Base-by-base conservation (phyloP, 2,329 filamentous ascomycete species). In the Alternaria alternata region DNA sequence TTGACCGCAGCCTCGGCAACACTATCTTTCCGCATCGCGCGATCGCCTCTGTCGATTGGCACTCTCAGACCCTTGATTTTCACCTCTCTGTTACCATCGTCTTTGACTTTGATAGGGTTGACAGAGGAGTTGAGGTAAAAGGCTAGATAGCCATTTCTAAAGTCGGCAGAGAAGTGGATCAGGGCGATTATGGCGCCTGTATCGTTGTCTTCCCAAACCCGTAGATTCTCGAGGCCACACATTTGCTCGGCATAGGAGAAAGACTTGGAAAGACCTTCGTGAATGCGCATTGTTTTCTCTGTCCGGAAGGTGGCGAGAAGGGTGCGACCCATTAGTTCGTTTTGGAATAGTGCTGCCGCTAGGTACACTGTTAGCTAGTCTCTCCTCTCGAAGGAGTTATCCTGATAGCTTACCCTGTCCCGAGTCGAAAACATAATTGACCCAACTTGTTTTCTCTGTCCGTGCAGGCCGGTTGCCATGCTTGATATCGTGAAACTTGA, bases 161-260 rank as follows among this genome's bases (percentile, higher is more conserved):
- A 83, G 14, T 78, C 78, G 0, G 80, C 78, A 3, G 73, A 76
- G 46, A 81, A 81, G 56, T 83, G 81, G 38, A 83, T 79, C 4
- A 82, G 70, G 0, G 78, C 81, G 32, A 83, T 72, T 18, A 83
- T 74, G 20, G 79, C 81, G 18, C 77, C 78, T 0, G 71, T 76
- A 1, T 77, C 78, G 24, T 79, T 76, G 46, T 83, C 81, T 61
- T 81, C 77, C 81, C 81, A 84, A 0, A 83, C 68, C 4, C 82
- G 75, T 3, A 83, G 72, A 36, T 80, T 81, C 59, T 84, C 82
- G 59, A 83, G 79, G 20, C 79, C 81, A 54, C 81, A 82, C 73
- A 84, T 81, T 65, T 83, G 81, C 63, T 83, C 81, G 54, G 82
- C 79, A 56, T 82, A 81, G 3, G 79, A 72, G 54, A 83, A 79